A percentile compares a stretch with the other conserved stretches of the same genome.
phyloP scores from a whole-genome alignment of 2,329 filamentous ascomycete genomes.

The Colletotrichum chlorophyti region DNA sequence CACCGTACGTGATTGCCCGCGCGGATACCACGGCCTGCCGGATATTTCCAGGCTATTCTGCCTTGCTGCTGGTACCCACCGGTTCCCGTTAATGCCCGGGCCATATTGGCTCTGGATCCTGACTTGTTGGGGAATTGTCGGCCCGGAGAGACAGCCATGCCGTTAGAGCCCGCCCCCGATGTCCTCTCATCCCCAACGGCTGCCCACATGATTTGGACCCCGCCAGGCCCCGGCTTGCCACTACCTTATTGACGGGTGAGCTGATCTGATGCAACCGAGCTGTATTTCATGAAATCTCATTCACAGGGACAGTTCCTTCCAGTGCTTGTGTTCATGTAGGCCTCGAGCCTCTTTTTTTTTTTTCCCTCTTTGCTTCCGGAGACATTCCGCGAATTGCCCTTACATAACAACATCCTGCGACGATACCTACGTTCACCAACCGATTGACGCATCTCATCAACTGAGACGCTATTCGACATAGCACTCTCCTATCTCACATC shows the following conservation, averaged over 20 bases:
- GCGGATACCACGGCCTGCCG: too few relatives aligned
- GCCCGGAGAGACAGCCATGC: too few relatives aligned
- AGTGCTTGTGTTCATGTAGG: constrained; percentile 22
- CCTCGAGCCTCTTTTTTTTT: constrained; percentile 2
- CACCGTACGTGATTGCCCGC: too few relatives aligned
- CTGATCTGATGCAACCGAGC: constrained; percentile 12
- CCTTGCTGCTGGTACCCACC: too few relatives aligned
- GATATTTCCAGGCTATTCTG: too few relatives aligned
- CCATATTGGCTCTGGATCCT: too few relatives aligned
- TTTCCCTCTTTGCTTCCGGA: constrained; percentile 19
- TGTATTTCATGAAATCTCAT: constrained; percentile 2
- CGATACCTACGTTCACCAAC: too few relatives aligned
- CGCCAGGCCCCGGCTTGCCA: constrained; percentile 6
- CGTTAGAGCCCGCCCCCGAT: too few relatives aligned
- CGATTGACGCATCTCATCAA: constrained; percentile 10
- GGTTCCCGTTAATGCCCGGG: too few relatives aligned
- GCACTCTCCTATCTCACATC: neutral
- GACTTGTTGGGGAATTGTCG: constrained; percentile 1
- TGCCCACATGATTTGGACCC: constrained; percentile 5
- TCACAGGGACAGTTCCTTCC: neutral
- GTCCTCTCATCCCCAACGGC: neutral
- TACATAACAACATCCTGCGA: neutral
- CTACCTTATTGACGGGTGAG: constrained; percentile 17
- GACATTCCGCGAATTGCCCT: constrained; percentile 19
- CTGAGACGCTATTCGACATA: constrained; percentile 21